Percentiles rank a stretch among this genome's conserved stretches.
Conservation (phyloP, 768 basidiomycete genomes). For the Leccinellum luteum region DNA sequence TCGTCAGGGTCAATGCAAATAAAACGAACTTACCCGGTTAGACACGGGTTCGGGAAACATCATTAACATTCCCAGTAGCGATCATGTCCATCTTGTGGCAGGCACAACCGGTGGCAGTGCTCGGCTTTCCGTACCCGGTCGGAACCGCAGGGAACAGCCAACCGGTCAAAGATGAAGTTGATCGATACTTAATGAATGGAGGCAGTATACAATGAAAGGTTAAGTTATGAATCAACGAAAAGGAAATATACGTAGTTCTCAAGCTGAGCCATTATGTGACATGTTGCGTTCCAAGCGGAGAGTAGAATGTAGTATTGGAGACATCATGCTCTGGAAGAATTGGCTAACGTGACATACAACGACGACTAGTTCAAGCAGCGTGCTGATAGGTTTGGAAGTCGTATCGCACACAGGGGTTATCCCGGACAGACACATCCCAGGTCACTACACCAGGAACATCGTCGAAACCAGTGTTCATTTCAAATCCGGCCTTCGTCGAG, state of each 20-base stretch:
- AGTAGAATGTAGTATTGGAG: background rate
- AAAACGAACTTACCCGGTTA: too few species aligned
- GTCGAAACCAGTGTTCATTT: background rate
- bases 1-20: background rate
- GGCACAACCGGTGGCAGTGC: background rate
- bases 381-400: background rate
- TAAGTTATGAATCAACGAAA: too few species aligned
- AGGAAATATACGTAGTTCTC: too few species aligned
- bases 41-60: too few species aligned
- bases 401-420: background rate
- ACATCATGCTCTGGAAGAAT: background rate
- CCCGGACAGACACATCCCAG: background rate
- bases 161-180: too few species aligned
- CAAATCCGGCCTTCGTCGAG: conserved; percentile 8
- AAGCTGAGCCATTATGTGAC: background rate
- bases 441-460: background rate
- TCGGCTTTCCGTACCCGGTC: background rate
- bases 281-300: background rate
- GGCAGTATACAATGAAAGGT: background rate
- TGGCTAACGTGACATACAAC: background rate
- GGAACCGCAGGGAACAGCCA: too few species aligned
- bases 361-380: background rate
- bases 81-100: too few species aligned
- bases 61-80: too few species aligned
- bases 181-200: too few species aligned